Evolutionary conservation across 106 monocot species (phyloP).

Genomic region (Dioscorea dumetorum): DNA sequence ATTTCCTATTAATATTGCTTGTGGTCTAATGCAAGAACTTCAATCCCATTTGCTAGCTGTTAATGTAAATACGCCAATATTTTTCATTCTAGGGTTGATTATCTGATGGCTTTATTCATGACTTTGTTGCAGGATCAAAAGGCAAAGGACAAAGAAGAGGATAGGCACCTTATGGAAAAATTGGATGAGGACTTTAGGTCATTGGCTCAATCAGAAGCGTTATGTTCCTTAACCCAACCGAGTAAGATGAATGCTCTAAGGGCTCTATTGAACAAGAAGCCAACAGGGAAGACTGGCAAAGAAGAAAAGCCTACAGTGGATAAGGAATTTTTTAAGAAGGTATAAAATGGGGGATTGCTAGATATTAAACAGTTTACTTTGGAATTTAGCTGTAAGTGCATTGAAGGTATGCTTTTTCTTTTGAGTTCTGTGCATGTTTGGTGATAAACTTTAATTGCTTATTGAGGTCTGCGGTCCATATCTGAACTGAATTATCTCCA

Average conservation of each 20-base stretch:
- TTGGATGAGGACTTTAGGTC: slow-evolving; percentile 58
- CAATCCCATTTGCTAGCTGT: no score
- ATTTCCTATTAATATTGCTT: no score
- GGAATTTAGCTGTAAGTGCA: no score
- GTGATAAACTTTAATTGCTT: no score
- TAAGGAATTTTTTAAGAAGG: slow-evolving; percentile 32
- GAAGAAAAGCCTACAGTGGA: slow-evolving; percentile 20
- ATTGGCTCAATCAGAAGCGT: slow-evolving; percentile 62
- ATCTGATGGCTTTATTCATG: neutral
- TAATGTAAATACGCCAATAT: no score
- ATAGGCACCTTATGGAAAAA: slow-evolving; percentile 56
- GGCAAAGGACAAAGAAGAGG: slow-evolving; percentile 80
- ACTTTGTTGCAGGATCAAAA: slow-evolving; percentile 57
- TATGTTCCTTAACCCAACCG: slow-evolving; percentile 43
- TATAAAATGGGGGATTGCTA: slow-evolving; percentile 6
- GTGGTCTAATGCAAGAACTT: no score
- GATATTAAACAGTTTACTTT: no score
- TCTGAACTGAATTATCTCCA: no score
- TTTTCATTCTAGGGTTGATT: no score
- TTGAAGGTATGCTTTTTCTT: no score
- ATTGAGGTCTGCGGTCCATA: no score
- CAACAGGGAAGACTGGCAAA: slow-evolving; percentile 4
- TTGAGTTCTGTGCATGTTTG: no score
- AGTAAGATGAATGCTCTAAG: slow-evolving; percentile 45
- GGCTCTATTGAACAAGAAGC: slow-evolving; percentile 33